A percentile compares a stretch with the other conserved stretches of the same genome.
Evolutionary conservation across 1,139 yeast genomes (phyloP).

Genomic region (Debaryomyces sp.): DNA sequence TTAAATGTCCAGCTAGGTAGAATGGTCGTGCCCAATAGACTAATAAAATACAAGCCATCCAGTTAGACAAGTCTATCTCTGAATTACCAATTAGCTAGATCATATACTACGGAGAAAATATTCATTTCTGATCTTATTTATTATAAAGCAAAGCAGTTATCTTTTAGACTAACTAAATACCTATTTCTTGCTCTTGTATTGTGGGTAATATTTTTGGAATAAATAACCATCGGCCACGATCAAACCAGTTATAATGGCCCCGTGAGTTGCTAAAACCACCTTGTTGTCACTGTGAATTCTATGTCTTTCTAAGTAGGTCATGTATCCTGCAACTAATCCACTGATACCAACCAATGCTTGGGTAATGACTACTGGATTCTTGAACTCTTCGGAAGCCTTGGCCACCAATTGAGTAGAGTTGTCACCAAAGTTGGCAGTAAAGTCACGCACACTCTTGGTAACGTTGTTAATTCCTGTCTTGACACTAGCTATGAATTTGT

Average conservation of each 20-base stretch:
- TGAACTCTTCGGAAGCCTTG: conserved; percentile 41
- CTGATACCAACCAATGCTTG: conserved; percentile 56
- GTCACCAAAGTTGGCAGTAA: conserved; percentile 13
- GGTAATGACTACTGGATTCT: conserved; percentile 64
- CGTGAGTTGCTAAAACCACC: conserved; percentile 52
- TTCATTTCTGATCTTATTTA: too few species aligned
- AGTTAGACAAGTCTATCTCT: too few species aligned
- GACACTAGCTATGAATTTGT: conserved; percentile 15
- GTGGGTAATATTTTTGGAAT: conserved; percentile 55
- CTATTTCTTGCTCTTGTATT: conserved; percentile 42
- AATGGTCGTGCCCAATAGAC: too few species aligned
- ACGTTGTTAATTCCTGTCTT: conserved; percentile 3
- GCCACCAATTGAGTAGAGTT: conserved; percentile 14
- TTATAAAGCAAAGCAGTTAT: too few species aligned
- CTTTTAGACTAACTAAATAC: not conserved
- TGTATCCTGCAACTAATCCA: conserved; percentile 51
- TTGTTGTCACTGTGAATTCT: conserved; percentile 50
- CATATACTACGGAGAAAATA: too few species aligned
- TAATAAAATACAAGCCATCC: too few species aligned
- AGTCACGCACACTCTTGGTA: conserved; percentile 2
- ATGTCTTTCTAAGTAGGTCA: conserved; percentile 57
- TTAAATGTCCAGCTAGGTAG: too few species aligned
- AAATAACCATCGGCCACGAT: conserved; percentile 56
- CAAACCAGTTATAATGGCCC: conserved; percentile 56
- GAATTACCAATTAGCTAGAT: too few species aligned